Evolutionary conservation across 345 rosid species (phyloP), one percentile per base, ranked within the genome.

Genomic region (Gynandropsis gynandra): DNA sequence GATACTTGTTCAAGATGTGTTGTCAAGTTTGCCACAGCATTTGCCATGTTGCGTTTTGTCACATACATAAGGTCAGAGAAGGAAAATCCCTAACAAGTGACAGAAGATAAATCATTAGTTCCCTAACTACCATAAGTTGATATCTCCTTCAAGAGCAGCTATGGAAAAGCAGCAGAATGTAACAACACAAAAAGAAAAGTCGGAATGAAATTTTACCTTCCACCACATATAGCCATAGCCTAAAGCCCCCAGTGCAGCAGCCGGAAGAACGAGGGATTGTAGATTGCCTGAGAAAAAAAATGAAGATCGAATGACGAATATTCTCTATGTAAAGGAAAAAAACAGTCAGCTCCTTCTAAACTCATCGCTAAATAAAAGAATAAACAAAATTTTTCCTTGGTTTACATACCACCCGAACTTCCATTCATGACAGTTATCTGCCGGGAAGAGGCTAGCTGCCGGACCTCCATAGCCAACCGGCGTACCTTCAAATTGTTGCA

Each of bases 201-300:
- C 19, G 19, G 36, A 42, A 42, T 15, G 10, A 34, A 16, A 59
- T 10, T 38, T 45, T 64, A 92, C 97, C 95, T 93, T 93, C 97
- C 95, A 93, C 99, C 99, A 85, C 97, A 88, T 85, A 69, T 88
- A 93, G 62, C 94, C 89, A 78, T 88, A 93, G 34, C 99, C 95
- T 54, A 93, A 51, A n/a, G 80, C 94, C 58, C 99, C 97, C 59
- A 81, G 6, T 16, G 90, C 64, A 35, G 90, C 97, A 64, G 80
- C 90, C 45, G 99, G 97, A 62, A 80, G 60, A 61, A 78, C 56
- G 50, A 85, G 78, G 35, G 79, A 58, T 52, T 66, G 70, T 35
- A 66, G 19, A 11, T 59, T 66, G 41, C 39, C 70, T 65, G 27
- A 38, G 43, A 24, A n/a, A 8, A 35, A n/a, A 7, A 41, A 31